Evolutionary conservation across 75 land plant genomes (phyloP), one percentile per base, ranked within the genome.

Genomic region (Cryptomeria japonica): DNA sequence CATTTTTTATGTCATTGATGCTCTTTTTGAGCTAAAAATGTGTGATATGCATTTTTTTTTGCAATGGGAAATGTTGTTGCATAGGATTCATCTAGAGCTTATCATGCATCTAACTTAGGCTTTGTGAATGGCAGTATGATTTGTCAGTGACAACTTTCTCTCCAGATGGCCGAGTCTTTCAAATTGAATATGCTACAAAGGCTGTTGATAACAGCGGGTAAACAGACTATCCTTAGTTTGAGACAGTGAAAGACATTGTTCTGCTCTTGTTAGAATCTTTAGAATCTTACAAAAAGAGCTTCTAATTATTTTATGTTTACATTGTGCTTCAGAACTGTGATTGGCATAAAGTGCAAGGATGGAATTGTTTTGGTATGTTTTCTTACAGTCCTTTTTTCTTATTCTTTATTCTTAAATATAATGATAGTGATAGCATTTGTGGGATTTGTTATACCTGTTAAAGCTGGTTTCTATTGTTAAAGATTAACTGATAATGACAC

Each of bases 151-250:
- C 99, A 46, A 98, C 99, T 36, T 98, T 98, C 94, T 98, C 99
- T 32, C 99, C 99, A 55, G 99, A 98, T 80, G 99, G 99, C 8
- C 94, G 99, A 18, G 99, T 98, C 61, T 98, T 98, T 89, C 99
- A 98, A 94, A 96, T 96, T 92, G 99, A 98, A 85, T 98, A 98
- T 89, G 99, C 99, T 19, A 94, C 95, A 78, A 97, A 97, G 85
- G 99, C 99, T 72, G 98, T 97, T 85, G 99, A 97, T 90, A 97
- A 97, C 89, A 97, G 98, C 91, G 99, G 99, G 99, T 97, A 72
- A 25, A 31, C 13, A 42, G 10, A 85, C 37, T 83, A 18, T 79
- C 76, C 58, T 70, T 80, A 77, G 34, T 79, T 88, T 72, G 38
- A 68, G 56, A 47, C 32, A 22, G 32, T 16, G 37, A 86, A 56